Base-by-base conservation (phyloP, 441 rosid species). In the Raphanus hybrid region DNA sequence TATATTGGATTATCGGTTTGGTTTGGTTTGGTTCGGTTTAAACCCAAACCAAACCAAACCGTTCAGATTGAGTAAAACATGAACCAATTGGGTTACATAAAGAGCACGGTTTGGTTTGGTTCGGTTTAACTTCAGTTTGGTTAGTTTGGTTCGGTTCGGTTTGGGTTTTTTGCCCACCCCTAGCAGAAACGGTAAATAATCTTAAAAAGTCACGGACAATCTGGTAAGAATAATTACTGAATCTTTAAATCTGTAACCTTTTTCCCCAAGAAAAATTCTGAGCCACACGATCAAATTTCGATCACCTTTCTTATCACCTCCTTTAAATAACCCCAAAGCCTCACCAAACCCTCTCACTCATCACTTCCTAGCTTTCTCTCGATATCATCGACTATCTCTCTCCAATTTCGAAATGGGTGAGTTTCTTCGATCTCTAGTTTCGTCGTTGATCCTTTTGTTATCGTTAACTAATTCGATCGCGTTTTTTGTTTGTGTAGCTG, bases 271-370 rank as follows among this genome's bases (percentile, higher is more conserved):
- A 26, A 74, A 69, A 64, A 58, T 3, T 79, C 29, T 70, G 12
- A 79, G 64, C 82, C 82, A 79, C 82, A 18, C 64, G 82, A 74
- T 79, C 15, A 57, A 14, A 39, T 14, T 52, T 12, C 58, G 8
- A 18, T 48, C 16, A 11, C 16, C 8, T 37, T 9, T 37, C 43
- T 37, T 37, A 37, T 37, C 43, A 8, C 2, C 54, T 64, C 79
- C 52, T 79, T 74, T 74, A 79, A 74, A 79, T 79, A 79, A 32
- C 63, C 78, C 64, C 48, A 14, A 74, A 74, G 64, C 74, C 78
- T 79, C 75, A 64, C 75, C 75, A 34, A 64, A 69, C 75, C 18
- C 66, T 69, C 12, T 45, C 79, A 45, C 82, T 79, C 78, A 57
- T 1, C 20, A 0, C 4, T 72, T 75, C 5, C 54, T 12, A 3